Conservation (phyloP, 257 asterid species). For the Primulina huaijiensis region DNA sequence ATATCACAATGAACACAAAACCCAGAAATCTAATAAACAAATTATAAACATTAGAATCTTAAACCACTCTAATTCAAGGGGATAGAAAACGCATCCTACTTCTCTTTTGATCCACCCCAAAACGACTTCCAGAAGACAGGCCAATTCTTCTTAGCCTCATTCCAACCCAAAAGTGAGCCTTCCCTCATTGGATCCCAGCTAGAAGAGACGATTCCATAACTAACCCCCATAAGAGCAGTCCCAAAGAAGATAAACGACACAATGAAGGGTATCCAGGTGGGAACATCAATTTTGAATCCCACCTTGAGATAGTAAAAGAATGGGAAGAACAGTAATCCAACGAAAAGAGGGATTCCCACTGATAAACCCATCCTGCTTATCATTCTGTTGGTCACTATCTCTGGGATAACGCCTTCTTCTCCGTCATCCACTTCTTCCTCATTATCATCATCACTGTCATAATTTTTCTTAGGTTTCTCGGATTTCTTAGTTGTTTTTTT, state of each 20-base stretch:
- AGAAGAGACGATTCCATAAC: constrained; percentile 93
- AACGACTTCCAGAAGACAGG: constrained; percentile 92
- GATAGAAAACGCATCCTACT: constrained; percentile 20
- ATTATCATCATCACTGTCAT: constrained; percentile 39
- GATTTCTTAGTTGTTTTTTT: constrained; percentile 44
- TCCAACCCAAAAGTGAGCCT: constrained; percentile 90
- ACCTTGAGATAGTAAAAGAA: constrained; percentile 83
- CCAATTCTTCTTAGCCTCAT: constrained; percentile 89
- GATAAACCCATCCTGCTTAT: constrained; percentile 70
- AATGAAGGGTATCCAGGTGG: constrained; percentile 82
- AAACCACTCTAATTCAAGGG: not conserved
- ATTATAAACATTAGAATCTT: not conserved
- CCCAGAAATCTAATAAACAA: not conserved
- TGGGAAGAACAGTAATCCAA: constrained; percentile 83
- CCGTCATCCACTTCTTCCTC: constrained; percentile 38
- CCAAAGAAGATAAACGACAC: constrained; percentile 91
- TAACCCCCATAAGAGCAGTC: constrained; percentile 73
- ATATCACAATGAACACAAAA: not conserved
- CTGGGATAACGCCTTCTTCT: constrained; percentile 76
- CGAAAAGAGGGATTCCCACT: constrained; percentile 77
- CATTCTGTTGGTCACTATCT: constrained; percentile 93
- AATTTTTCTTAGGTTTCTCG: constrained; percentile 45
- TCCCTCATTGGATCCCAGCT: constrained; percentile 99
- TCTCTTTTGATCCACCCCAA: constrained; percentile 56
- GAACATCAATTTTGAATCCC: constrained; percentile 86